phyloP scores from a whole-genome alignment of 2,329 filamentous ascomycete genomes.

The Beauveria sp. region DNA sequence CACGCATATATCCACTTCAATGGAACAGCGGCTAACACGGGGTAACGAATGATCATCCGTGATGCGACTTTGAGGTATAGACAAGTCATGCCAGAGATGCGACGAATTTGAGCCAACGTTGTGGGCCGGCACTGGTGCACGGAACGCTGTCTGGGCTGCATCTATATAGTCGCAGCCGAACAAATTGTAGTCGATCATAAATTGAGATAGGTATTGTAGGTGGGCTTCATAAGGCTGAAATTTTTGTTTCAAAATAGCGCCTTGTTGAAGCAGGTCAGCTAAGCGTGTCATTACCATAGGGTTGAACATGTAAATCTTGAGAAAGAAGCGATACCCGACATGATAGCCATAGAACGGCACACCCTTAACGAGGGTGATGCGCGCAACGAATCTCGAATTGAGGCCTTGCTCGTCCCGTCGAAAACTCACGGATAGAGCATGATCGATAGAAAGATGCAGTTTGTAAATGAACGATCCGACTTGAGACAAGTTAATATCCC shows the following conservation, averaged over 20 bases:
- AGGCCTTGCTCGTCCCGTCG: slow-evolving; percentile 65
- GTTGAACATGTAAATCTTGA: slow-evolving; percentile 93
- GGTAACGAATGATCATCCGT: slow-evolving; percentile 57
- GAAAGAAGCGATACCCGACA: slow-evolving; percentile 82
- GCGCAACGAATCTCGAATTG: slow-evolving; percentile 67
- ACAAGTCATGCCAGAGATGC: slow-evolving; percentile 74
- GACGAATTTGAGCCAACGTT: slow-evolving; percentile 49
- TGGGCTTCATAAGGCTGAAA: slow-evolving; percentile 95
- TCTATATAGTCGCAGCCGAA: slow-evolving; percentile 89
- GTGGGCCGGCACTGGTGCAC: slow-evolving; percentile 65
- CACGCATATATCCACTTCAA: slow-evolving; percentile 85
- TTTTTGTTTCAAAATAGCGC: slow-evolving; percentile 71
- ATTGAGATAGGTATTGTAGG: slow-evolving; percentile 84
- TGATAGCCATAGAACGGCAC: slow-evolving; percentile 94
- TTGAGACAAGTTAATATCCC: slow-evolving; percentile 22
- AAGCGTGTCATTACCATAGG: slow-evolving; percentile 80
- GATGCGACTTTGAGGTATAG: slow-evolving; percentile 45
- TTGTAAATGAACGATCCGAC: slow-evolving; percentile 69
- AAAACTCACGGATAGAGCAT: slow-evolving; percentile 80
- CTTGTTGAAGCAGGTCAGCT: slow-evolving; percentile 79
- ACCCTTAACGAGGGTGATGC: slow-evolving; percentile 87
- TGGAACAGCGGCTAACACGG: slow-evolving; percentile 75
- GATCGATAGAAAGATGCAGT: slow-evolving; percentile 81
- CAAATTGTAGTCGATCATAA: slow-evolving; percentile 97
- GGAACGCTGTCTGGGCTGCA: slow-evolving; percentile 61